A percentile compares a stretch with the other conserved stretches of the same genome.
Conservation (phyloP, 2,329 filamentous ascomycete genomes). For the Fusarium xylarioides region DNA sequence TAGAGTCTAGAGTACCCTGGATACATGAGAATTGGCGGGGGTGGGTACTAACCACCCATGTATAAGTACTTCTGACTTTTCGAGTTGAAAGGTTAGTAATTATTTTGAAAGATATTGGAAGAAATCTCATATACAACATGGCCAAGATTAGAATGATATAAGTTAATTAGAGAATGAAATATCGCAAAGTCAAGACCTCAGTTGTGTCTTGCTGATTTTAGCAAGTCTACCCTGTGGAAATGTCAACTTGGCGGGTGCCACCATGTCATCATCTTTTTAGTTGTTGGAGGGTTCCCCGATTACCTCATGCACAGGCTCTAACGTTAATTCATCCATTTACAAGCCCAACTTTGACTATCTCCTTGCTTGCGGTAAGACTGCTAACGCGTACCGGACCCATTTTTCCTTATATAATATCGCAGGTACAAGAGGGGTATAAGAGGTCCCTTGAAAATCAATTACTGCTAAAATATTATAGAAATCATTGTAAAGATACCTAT, state of each 20-base stretch:
- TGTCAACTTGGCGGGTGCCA: slow-evolving; percentile 2
- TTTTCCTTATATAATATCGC: too few relatives aligned
- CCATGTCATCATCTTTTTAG: slow-evolving; percentile 26
- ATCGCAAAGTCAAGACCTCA: background rate
- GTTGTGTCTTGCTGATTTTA: background rate
- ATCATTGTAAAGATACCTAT: too few relatives aligned
- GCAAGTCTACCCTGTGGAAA: background rate
- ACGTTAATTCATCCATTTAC: slow-evolving; percentile 2
- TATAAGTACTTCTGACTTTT: background rate
- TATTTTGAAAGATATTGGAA: background rate
- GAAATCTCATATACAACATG: background rate
- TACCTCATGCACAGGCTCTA: slow-evolving; percentile 12
- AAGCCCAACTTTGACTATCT: slow-evolving; percentile 26
- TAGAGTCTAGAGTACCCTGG: slow-evolving; percentile 11
- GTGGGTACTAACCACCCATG: slow-evolving; percentile 11
- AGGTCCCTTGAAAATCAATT: too few relatives aligned
- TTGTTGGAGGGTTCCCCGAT: slow-evolving; percentile 3
- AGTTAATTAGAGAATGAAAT: background rate
- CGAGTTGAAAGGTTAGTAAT: background rate
- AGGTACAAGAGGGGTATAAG: too few relatives aligned
- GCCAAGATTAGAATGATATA: background rate
- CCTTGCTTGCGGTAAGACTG: too few relatives aligned
- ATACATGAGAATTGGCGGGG: slow-evolving; percentile 23
- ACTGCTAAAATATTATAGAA: too few relatives aligned
- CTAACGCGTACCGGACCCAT: too few relatives aligned